phyloP scores from a whole-genome alignment of 352 stramenopile species.

The Globisporangium uncinulatum region DNA sequence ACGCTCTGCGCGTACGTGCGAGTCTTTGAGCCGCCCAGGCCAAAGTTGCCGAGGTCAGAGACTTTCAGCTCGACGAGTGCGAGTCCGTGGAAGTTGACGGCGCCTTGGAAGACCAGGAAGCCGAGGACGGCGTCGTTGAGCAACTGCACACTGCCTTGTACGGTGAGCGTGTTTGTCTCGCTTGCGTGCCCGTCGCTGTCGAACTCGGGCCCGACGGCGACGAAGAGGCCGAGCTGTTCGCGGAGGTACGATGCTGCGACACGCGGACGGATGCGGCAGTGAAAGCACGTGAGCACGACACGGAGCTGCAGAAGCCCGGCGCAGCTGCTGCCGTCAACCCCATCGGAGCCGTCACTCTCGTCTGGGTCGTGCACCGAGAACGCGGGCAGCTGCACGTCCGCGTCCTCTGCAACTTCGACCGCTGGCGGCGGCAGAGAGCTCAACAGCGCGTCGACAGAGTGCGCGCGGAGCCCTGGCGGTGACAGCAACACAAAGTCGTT shows the following conservation, averaged over 20 bases:
- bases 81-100: constrained; percentile 23
- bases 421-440: neutral
- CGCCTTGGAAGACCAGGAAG: constrained; percentile 29
- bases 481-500: constrained; percentile 21
- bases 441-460: constrained; percentile 7
- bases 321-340: neutral
- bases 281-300: constrained; percentile 34
- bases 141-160: constrained; percentile 19
- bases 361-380: constrained; percentile 24
- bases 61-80: constrained; percentile 35
- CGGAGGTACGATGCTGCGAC: neutral
- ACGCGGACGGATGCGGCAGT: constrained; percentile 21
- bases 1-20: constrained; percentile 31
- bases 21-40: constrained; percentile 14
- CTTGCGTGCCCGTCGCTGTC: constrained; percentile 1
- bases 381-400: constrained; percentile 17
- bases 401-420: constrained; percentile 33
- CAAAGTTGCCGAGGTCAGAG: constrained; percentile 36
- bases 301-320: constrained; percentile 12
- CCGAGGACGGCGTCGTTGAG: constrained; percentile 34
- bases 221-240: constrained; percentile 8
- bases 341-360: constrained; percentile 12
- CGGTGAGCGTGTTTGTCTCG: constrained; percentile 6
- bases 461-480: neutral
- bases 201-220: constrained; percentile 3